Percentiles rank a stretch among this genome's conserved stretches.
These are phyloP conservation scores for Diaporthe sp. DNA, from an alignment of 2,329 filamentous ascomycete genomes.

Conservation along the genomic window DNA sequence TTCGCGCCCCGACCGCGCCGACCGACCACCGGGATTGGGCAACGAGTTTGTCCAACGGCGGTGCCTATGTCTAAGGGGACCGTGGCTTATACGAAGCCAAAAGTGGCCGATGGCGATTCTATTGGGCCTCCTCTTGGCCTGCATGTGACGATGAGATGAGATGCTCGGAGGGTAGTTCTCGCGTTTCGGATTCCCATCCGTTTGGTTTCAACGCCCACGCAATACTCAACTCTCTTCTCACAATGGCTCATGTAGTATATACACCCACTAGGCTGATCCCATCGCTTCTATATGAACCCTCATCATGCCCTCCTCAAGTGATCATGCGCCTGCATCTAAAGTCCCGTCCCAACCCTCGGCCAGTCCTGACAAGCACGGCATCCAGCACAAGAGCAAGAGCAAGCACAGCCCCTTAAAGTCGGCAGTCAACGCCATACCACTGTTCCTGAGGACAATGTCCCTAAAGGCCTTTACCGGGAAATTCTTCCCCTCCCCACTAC, in stretches of 20 bases:
- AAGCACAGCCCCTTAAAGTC: not conserved
- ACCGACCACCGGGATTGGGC: not conserved
- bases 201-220: constrained; percentile 11
- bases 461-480: constrained; percentile 41
- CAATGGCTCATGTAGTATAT: constrained; percentile 6
- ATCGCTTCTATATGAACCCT: not conserved
- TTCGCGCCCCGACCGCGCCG: not conserved
- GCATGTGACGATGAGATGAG: not conserved
- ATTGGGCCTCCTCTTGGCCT: not conserved
- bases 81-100: not conserved
- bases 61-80: not conserved
- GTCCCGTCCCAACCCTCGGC: not conserved
- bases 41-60: not conserved
- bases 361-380: not conserved
- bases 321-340: not conserved
- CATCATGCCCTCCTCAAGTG: not conserved
- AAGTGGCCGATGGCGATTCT: not conserved
- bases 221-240: not conserved
- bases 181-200: constrained; percentile 13
- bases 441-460: constrained; percentile 13
- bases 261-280: not conserved
- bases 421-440: not conserved
- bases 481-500: constrained; percentile 46
- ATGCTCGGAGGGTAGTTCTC: constrained; percentile 6
- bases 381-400: not conserved